phyloP scores from a whole-genome alignment of 495 filamentous ascomycete genomes.

The Aspergillus heteromorphus region DNA sequence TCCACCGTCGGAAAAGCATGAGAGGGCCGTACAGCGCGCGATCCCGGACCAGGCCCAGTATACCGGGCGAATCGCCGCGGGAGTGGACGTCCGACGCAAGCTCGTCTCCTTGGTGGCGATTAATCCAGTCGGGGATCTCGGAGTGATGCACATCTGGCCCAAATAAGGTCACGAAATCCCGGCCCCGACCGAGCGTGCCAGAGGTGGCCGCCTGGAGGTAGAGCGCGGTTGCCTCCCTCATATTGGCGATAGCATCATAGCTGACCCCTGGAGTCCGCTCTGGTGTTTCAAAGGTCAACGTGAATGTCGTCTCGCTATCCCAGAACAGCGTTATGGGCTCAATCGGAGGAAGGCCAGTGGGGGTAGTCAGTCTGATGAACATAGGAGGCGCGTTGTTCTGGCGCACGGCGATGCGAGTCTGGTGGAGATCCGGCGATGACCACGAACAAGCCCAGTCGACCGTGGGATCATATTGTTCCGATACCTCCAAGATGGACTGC shows the following conservation, averaged over 20 bases:
- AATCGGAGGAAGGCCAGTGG: conserved; percentile 36
- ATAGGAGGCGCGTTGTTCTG: conserved; percentile 23
- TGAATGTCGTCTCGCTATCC: conserved; percentile 39
- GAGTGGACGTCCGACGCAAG: conserved; percentile 19
- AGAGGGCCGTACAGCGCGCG: conserved; percentile 22
- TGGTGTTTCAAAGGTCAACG: conserved; percentile 29
- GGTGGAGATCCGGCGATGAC: conserved; percentile 31
- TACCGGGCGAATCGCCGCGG: background rate
- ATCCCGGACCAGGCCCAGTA: conserved; percentile 31
- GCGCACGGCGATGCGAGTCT: conserved; percentile 25
- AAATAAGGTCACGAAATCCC: conserved; percentile 42
- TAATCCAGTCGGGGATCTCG: conserved; percentile 22
- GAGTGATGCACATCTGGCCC: conserved; percentile 18
- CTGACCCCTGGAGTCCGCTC: conserved; percentile 7
- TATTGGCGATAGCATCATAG: conserved; percentile 12
- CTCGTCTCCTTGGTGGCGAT: conserved; percentile 18
- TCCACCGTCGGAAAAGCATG: conserved; percentile 27
- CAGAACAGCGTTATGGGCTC: conserved; percentile 44
- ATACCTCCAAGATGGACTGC: conserved; percentile 42
- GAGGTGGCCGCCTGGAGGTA: conserved; percentile 47
- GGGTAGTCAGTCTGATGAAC: conserved; percentile 44
- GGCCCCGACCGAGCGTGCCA: conserved; percentile 24
- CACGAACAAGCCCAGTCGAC: conserved; percentile 52
- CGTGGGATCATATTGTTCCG: conserved; percentile 62
- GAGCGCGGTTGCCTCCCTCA: conserved; percentile 42